Evolutionary conservation across 1,139 yeast species (phyloP).

Genomic region (Yamadazyma jaroonii): DNA sequence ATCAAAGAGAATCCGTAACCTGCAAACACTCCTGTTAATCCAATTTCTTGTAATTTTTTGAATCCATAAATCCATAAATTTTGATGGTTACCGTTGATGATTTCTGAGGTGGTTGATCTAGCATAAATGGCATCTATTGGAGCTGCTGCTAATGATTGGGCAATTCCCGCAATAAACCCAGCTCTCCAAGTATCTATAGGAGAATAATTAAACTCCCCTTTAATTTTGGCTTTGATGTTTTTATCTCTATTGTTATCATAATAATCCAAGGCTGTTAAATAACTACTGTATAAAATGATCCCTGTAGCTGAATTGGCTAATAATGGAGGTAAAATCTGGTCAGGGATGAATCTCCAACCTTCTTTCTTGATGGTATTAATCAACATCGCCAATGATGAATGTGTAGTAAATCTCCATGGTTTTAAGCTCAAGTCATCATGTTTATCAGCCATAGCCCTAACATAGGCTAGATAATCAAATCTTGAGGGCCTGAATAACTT

Average conservation of each 20-base stretch:
- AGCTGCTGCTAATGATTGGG: conserved; percentile 89
- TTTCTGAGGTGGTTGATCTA: conserved; percentile 72
- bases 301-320: conserved; percentile 88
- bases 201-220: conserved; percentile 17
- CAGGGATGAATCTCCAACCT: conserved; percentile 89
- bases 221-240: background rate
- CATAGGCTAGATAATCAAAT: conserved; percentile 76
- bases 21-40: conserved; percentile 83
- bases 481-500: conserved; percentile 88
- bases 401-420: conserved; percentile 70
- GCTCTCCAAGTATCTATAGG: conserved; percentile 67
- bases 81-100: conserved; percentile 64
- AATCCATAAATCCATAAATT: conserved; percentile 77
- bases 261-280: conserved; percentile 51
- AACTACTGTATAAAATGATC: conserved; percentile 76
- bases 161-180: conserved; percentile 82
- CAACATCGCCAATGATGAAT: conserved; percentile 73
- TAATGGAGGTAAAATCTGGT: conserved; percentile 80
- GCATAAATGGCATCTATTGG: conserved; percentile 91
- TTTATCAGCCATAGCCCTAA: conserved; percentile 50
- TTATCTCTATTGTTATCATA: conserved; percentile 15
- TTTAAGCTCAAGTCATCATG: conserved; percentile 47
- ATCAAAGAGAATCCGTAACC: conserved; percentile 75
- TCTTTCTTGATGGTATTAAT: conserved; percentile 67
- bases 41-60: conserved; percentile 67